Conservation (phyloP, 306 rosid species). For the Alnus glutinosa region DNA sequence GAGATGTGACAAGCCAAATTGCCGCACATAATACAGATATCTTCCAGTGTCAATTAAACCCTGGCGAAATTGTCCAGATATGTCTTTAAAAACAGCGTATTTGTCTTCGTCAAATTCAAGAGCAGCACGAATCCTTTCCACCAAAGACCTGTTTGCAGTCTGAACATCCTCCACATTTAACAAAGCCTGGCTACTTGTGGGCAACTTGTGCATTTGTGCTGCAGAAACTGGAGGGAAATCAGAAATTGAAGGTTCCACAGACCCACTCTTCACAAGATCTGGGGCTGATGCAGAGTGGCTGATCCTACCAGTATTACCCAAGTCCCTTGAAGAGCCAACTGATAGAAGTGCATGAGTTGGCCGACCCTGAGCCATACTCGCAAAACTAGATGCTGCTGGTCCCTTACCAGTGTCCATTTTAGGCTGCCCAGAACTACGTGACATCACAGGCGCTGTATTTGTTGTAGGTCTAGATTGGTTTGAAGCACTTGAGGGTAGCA, state of each 20-base stretch:
- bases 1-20: conserved; percentile 86
- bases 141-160: conserved; percentile 86
- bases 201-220: conserved; percentile 49
- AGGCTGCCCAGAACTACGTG: conserved; percentile 37
- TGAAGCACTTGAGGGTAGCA: conserved; percentile 39
- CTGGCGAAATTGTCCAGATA: conserved; percentile 84
- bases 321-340: conserved; percentile 51
- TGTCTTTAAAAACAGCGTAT: conserved; percentile 64
- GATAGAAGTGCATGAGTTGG: conserved; percentile 45
- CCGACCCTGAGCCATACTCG: conserved; percentile 49
- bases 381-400: conserved; percentile 39
- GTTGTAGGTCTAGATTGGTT: conserved; percentile 47
- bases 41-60: conserved; percentile 63
- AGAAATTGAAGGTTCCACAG: conserved; percentile 47
- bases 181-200: conserved; percentile 48
- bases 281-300: conserved; percentile 80
- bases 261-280: conserved; percentile 56
- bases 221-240: conserved; percentile 92
- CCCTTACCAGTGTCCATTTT: conserved; percentile 27
- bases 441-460: conserved; percentile 36
- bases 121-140: conserved; percentile 78
- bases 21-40: conserved; percentile 73
- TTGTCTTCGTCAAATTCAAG: conserved; percentile 83
- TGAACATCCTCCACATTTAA: conserved; percentile 59
- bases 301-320: conserved; percentile 52